A percentile compares a stretch with the other conserved stretches of the same genome.
These are phyloP conservation scores for Comarum palustre DNA, from an alignment of 306 rosid species.

Conservation along the genomic window DNA sequence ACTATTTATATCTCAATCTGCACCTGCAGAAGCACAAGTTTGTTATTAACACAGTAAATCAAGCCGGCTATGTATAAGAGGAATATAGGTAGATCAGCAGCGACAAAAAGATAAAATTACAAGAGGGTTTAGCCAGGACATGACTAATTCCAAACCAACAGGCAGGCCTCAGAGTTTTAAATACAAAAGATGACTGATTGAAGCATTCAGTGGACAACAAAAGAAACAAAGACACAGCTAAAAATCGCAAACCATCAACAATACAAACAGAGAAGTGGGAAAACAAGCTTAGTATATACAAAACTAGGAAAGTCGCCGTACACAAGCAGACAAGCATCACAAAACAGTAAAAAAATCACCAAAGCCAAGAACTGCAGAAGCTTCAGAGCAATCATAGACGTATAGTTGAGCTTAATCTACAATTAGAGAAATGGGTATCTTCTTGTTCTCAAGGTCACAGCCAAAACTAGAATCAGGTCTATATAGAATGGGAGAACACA, in stretches of 20 bases:
- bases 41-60: constrained; percentile 5
- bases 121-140: background rate
- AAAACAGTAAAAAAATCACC: background rate
- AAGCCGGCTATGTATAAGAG: background rate
- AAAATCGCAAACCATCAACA: background rate
- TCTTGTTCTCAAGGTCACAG: background rate
- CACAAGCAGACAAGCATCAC: background rate
- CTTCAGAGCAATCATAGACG: background rate
- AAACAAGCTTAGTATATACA: background rate
- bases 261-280: background rate
- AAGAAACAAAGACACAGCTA: background rate
- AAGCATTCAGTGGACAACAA: background rate
- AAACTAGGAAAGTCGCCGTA: background rate
- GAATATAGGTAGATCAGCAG: background rate
- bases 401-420: background rate
- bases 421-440: background rate
- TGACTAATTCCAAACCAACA: constrained; percentile 1
- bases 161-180: background rate
- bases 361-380: background rate
- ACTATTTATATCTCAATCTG: constrained; percentile 1
- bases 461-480: background rate
- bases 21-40: constrained; percentile 25
- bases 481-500: background rate
- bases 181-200: background rate
- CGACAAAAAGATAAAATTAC: background rate